These are phyloP conservation scores for Diaporthe amygdali DNA, from an alignment of 2,329 filamentous ascomycete genomes.

Conservation along the genomic window DNA sequence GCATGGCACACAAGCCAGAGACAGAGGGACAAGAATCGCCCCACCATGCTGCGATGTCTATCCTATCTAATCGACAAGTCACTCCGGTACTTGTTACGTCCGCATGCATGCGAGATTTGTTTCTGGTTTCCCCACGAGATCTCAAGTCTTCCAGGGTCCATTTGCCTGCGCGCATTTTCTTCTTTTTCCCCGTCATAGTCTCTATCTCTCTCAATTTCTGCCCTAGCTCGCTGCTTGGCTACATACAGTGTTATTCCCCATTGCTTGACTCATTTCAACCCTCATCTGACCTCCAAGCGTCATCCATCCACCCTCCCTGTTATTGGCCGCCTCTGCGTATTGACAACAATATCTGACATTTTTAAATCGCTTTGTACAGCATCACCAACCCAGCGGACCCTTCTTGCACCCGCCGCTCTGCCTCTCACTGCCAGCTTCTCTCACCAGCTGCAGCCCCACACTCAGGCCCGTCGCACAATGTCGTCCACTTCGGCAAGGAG, in stretches of 20 bases:
- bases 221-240: neutral
- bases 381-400: constrained; percentile 4
- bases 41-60: neutral
- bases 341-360: neutral
- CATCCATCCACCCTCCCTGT: neutral
- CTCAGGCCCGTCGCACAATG: constrained; percentile 35
- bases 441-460: constrained; percentile 26
- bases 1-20: neutral
- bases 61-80: constrained; percentile 7
- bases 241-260: neutral
- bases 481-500: constrained; percentile 44
- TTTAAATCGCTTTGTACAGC: constrained; percentile 20
- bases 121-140: constrained; percentile 6
- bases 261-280: constrained; percentile 5
- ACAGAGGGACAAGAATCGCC: neutral
- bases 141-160: neutral
- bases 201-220: neutral
- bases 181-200: neutral
- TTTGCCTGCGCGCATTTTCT: constrained; percentile 3
- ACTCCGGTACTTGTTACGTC: constrained; percentile 6
- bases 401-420: constrained; percentile 25
- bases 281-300: neutral
- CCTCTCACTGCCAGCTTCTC: constrained; percentile 13
- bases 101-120: constrained; percentile 12
- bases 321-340: neutral